Conservation (phyloP, 2,329 filamentous ascomycete genomes). For the Ascochyta fabae region DNA sequence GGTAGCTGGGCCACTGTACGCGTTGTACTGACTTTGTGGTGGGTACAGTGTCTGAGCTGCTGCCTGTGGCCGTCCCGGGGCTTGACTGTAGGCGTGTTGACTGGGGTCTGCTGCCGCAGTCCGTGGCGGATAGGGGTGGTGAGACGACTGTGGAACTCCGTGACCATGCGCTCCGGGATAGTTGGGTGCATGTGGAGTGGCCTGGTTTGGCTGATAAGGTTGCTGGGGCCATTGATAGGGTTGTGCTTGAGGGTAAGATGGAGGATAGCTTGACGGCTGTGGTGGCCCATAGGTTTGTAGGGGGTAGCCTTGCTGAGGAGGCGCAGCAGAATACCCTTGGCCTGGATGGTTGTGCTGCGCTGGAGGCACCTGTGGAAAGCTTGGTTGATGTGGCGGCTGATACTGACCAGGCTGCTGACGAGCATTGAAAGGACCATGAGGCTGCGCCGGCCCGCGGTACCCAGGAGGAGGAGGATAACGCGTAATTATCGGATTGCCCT, state of each 20-base stretch:
- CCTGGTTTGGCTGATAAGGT: slow-evolving; percentile 30
- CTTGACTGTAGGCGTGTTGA: slow-evolving; percentile 34
- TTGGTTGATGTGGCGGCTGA: slow-evolving; percentile 33
- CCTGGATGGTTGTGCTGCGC: slow-evolving; percentile 29
- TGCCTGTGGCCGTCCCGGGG: slow-evolving; percentile 30
- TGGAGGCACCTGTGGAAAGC: slow-evolving; percentile 34
- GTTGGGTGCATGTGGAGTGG: slow-evolving; percentile 28
- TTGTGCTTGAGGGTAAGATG: slow-evolving; percentile 29
- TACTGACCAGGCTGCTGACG: slow-evolving; percentile 36
- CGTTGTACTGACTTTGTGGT: slow-evolving; percentile 22
- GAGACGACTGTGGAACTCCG: slow-evolving; percentile 24
- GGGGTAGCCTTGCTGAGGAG: slow-evolving; percentile 29
- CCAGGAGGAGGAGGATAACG: slow-evolving; percentile 58
- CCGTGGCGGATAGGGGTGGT: slow-evolving; percentile 30
- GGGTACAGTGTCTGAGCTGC: slow-evolving; percentile 26
- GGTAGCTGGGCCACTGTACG: slow-evolving; percentile 20
- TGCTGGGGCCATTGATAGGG: slow-evolving; percentile 38
- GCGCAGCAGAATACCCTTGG: slow-evolving; percentile 30
- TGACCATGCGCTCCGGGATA: slow-evolving; percentile 34
- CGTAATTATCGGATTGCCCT: slow-evolving; percentile 57
- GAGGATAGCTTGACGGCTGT: slow-evolving; percentile 27
- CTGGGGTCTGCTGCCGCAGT: slow-evolving; percentile 28
- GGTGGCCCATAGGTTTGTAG: slow-evolving; percentile 34
- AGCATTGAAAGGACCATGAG: slow-evolving; percentile 37
- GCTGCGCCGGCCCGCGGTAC: slow-evolving; percentile 48